A percentile compares a stretch with the other conserved stretches of the same genome.
Conservation (phyloP, 192 early-diverging fungal genomes). For the Anaeromyces robustus region DNA sequence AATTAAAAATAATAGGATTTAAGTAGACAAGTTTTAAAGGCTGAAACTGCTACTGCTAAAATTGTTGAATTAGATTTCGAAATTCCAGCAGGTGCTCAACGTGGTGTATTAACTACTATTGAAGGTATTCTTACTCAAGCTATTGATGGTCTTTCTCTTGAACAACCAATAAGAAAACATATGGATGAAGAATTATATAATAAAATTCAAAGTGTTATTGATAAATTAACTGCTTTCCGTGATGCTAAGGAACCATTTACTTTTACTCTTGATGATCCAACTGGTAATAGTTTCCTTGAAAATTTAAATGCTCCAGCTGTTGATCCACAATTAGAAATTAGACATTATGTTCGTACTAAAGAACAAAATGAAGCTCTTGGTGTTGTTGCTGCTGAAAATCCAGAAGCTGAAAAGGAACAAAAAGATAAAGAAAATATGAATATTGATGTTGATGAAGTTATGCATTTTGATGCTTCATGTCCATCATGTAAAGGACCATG, state of each 20-base stretch:
- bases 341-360: slow-evolving; percentile 51
- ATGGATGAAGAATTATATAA: slow-evolving; percentile 45
- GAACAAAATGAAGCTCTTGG: slow-evolving; percentile 71
- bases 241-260: slow-evolving; percentile 48
- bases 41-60: slow-evolving; percentile 56
- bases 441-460: slow-evolving; percentile 49
- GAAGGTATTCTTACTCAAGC: slow-evolving; percentile 66
- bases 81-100: slow-evolving; percentile 58
- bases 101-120: slow-evolving; percentile 74
- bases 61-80: slow-evolving; percentile 78
- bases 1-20: slow-evolving; percentile 29
- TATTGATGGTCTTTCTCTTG: slow-evolving; percentile 60
- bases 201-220: slow-evolving; percentile 55
- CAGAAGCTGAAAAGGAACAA: slow-evolving; percentile 32
- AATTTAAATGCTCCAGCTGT: slow-evolving; percentile 39
- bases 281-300: slow-evolving; percentile 86
- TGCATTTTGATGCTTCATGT: slow-evolving; percentile 72
- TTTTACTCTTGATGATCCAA: slow-evolving; percentile 69
- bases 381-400: slow-evolving; percentile 17
- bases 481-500: slow-evolving; percentile 59
- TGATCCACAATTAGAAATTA: slow-evolving; percentile 57
- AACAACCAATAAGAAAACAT: slow-evolving; percentile 67
- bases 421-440: slow-evolving; percentile 28
- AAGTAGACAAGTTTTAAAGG: slow-evolving; percentile 82
- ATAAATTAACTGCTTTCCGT: slow-evolving; percentile 36